phyloP scores from a whole-genome alignment of 2,329 filamentous ascomycete species.

The Xylaria sp. region DNA sequence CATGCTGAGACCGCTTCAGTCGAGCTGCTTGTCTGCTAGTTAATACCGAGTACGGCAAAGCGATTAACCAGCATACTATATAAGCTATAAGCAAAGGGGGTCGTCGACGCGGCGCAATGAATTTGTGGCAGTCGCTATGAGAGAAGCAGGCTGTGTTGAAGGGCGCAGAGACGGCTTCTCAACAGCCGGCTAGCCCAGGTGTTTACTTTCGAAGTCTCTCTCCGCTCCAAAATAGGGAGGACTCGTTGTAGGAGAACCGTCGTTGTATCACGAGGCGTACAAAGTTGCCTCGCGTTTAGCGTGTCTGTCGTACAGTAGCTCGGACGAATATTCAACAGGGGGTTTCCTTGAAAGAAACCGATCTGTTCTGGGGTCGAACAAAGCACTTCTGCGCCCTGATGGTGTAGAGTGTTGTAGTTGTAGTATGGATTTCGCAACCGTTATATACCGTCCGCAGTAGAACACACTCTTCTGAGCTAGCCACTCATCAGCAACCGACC shows the following conservation, averaged over 20 bases:
- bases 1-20: conserved; percentile 39
- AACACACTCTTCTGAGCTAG: background rate
- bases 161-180: background rate
- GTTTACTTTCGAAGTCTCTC: conserved; percentile 5
- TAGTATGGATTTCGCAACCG: background rate
- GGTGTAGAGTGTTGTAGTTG: background rate
- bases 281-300: conserved; percentile 17
- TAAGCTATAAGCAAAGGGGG: background rate
- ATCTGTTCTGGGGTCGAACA: background rate
- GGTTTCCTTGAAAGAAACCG: conserved; percentile 5
- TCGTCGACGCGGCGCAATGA: background rate
- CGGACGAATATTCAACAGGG: background rate
- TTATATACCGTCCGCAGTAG: background rate
- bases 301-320: conserved; percentile 6
- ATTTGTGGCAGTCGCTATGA: background rate
- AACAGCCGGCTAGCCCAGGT: too few species aligned
- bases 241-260: background rate
- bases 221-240: background rate
- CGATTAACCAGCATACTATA: background rate
- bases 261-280: background rate
- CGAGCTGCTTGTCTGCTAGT: background rate
- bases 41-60: background rate
- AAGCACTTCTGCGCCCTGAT: background rate
- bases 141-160: conserved; percentile 5
- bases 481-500: background rate